Evolutionary conservation across 495 filamentous ascomycete genomes (phyloP).

Genomic region (Penicillium silybi): DNA sequence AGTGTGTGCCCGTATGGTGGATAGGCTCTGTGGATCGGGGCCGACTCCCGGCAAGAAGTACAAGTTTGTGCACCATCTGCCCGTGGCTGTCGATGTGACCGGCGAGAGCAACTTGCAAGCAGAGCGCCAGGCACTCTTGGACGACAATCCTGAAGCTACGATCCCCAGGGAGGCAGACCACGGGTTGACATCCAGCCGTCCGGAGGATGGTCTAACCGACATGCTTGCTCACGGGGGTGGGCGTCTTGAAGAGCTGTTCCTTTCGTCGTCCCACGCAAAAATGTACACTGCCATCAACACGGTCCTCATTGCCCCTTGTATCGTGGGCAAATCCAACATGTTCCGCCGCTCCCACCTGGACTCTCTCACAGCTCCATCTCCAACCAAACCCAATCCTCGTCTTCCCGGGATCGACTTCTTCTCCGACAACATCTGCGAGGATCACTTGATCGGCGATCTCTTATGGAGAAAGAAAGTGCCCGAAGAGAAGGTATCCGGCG

Average conservation of each 20-base stretch:
- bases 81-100: constrained; percentile 75
- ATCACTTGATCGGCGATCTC: constrained; percentile 91
- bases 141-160: constrained; percentile 13
- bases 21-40: constrained; percentile 68
- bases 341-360: constrained; percentile 90
- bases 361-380: constrained; percentile 59
- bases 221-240: constrained; percentile 60
- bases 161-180: not conserved
- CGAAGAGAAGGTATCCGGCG: constrained; percentile 40
- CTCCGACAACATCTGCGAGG: constrained; percentile 94
- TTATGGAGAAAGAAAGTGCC: constrained; percentile 63
- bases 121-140: constrained; percentile 43
- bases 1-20: constrained; percentile 81
- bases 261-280: constrained; percentile 91
- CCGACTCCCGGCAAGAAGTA: constrained; percentile 53
- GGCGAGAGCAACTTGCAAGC: constrained; percentile 25
- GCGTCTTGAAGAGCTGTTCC: constrained; percentile 87
- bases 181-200: constrained; percentile 11
- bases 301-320: constrained; percentile 83
- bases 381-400: constrained; percentile 27
- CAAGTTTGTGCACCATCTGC: constrained; percentile 96
- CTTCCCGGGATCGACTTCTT: constrained; percentile 83
- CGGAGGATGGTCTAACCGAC: constrained; percentile 20
- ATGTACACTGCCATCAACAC: constrained; percentile 99
- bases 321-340: constrained; percentile 97